Percentiles rank a stretch among this genome's conserved stretches.
phyloP scores from a whole-genome alignment of 257 asterid species.

The Primulina huaijiensis region DNA sequence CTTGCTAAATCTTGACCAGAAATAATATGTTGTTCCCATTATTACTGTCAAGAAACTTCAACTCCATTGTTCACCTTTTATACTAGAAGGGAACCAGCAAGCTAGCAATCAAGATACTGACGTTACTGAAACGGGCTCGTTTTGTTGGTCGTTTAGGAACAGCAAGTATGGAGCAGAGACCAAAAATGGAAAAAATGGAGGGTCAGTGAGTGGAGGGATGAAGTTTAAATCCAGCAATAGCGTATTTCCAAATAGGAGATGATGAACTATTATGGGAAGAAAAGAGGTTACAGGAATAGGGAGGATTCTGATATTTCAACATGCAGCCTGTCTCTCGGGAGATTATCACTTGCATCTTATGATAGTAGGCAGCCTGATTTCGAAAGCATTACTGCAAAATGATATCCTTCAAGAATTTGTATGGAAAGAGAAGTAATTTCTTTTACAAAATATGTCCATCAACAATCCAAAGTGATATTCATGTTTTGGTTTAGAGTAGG shows the following conservation, averaged over 20 bases:
- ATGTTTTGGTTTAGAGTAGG: not conserved
- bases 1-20: slow-evolving; percentile 50
- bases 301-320: slow-evolving; percentile 2
- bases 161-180: slow-evolving; percentile 2
- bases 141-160: slow-evolving; percentile 39
- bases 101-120: not conserved
- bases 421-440: not conserved
- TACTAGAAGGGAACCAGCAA: slow-evolving; percentile 7
- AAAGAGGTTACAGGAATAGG: slow-evolving; percentile 10
- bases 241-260: slow-evolving; percentile 12
- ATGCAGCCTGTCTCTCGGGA: slow-evolving; percentile 29
- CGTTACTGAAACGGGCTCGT: slow-evolving; percentile 11
- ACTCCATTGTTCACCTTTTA: slow-evolving; percentile 27
- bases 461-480: not conserved
- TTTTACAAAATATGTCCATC: not conserved
- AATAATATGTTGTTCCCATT: slow-evolving; percentile 58
- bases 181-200: slow-evolving; percentile 8
- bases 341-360: slow-evolving; percentile 35
- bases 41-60: slow-evolving; percentile 55
- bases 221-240: slow-evolving; percentile 7
- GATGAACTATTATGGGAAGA: not conserved
- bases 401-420: not conserved
- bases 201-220: slow-evolving; percentile 10
- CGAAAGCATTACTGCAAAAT: slow-evolving; percentile 29
- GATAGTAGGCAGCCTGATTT: slow-evolving; percentile 43